A percentile compares a stretch with the other conserved stretches of the same genome.
Evolutionary conservation across 2,329 filamentous ascomycete species (phyloP).

Genomic region (Microsporum ferrugineum): DNA sequence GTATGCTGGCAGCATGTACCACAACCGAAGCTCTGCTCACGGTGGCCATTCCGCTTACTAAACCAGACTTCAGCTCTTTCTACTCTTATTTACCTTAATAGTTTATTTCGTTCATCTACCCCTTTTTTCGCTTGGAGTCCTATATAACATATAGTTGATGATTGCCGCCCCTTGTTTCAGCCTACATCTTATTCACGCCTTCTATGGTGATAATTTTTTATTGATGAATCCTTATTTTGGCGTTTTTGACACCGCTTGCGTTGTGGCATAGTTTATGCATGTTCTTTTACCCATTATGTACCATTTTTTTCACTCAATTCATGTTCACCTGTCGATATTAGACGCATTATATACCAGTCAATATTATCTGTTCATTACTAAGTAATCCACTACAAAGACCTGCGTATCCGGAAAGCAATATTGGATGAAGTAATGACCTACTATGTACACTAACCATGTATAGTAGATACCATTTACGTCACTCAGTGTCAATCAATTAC

Average conservation of each 20-base stretch:
- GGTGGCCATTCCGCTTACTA: constrained; percentile 27
- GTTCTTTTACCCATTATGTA: background rate
- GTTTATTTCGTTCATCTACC: background rate
- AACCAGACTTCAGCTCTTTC: constrained; percentile 3
- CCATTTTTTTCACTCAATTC: background rate
- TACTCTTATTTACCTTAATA: background rate
- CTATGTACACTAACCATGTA: no score
- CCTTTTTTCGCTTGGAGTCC: background rate
- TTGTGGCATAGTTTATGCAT: background rate
- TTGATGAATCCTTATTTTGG: background rate
- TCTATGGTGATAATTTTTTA: background rate
- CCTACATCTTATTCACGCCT: background rate
- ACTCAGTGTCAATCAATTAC: background rate
- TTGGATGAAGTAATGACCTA: no score
- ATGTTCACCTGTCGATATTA: background rate
- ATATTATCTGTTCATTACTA: background rate
- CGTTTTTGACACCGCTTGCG: background rate
- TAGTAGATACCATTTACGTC: background rate
- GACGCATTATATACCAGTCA: background rate
- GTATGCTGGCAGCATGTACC: constrained; percentile 36
- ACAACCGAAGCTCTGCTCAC: constrained; percentile 30
- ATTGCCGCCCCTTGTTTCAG: background rate
- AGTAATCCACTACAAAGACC: background rate
- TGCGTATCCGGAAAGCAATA: background rate
- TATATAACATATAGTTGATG: constrained; percentile 5